Evolutionary conservation across 768 basidiomycete species (phyloP), one percentile per base, ranked within the genome.

Genomic region (Erythrobasidium yunnanense): DNA sequence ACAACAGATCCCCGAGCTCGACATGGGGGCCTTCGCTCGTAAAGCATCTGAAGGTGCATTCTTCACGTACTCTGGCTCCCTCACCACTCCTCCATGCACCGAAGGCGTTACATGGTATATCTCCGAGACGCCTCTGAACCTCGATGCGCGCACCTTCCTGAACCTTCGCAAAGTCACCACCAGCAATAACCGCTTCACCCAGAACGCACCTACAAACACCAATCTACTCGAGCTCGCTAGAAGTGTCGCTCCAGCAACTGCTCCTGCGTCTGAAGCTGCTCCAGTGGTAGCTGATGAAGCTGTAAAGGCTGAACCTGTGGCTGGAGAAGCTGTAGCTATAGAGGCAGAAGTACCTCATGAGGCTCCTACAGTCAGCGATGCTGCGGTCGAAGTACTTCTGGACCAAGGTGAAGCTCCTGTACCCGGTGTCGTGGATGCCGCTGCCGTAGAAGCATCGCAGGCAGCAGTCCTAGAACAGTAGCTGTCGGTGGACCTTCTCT

Each of bases 31-130:
- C 8, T 30, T 55, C 18, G 13, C 27, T 8, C 13, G 13, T 22
- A n/a, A 30, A n/a, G 29, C 27, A 7, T n/a, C 27, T 18, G 7
- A 30, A 30, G 13, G 27, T 8, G 8, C 18, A 20, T 32, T 55
- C 54, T 55, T 55, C 27, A 11, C 13, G 27, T 55, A 55, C 27
- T 13, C 7, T 8, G 54, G 54, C 6, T 58, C 56, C 22, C 56
- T 58, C 56, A 58, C 56, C 13, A 58, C 56, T 27, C 56, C 56
- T 54, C 56, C 56, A 18, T 58, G 56, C 45, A 47, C 47, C 33
- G 56, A 58, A 45, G 34, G 47, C 6, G 35, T 58, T 13, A 18
- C 8, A 45, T 58, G 33, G 35, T 58, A 23, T 23, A 27, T 58
- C 25, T 8, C 35, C 35, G 30, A 46, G n/a, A 22, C 23, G 33